Evolutionary conservation across 371 early-diverging fungal genomes (phyloP).

Genomic region (Mucor saturninus): DNA sequence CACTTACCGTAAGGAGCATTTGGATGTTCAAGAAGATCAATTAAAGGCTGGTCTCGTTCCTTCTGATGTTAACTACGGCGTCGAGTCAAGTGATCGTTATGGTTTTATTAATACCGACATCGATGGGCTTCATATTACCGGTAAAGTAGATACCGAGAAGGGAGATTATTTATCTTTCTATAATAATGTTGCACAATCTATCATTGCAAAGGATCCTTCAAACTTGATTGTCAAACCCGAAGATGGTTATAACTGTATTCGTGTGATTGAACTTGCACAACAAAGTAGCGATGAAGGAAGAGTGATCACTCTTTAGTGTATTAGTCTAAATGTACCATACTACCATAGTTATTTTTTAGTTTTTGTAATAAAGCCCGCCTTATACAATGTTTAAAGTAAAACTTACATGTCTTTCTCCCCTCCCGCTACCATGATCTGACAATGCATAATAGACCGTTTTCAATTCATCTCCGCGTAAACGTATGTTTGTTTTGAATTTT

Average conservation of each 20-base stretch:
- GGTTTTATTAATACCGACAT: constrained; percentile 64
- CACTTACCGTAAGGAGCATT: constrained; percentile 65
- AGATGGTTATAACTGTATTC: constrained; percentile 71
- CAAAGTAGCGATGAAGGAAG: constrained; percentile 63
- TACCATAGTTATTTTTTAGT: background rate
- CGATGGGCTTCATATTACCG: constrained; percentile 57
- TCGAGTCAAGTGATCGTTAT: constrained; percentile 54
- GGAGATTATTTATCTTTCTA: constrained; percentile 70
- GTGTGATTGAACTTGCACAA: constrained; percentile 72
- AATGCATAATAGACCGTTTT: no score
- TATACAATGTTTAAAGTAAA: no score
- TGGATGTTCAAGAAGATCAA: constrained; percentile 81
- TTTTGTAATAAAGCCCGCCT: background rate
- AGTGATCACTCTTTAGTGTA: constrained; percentile 31
- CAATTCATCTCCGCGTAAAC: no score
- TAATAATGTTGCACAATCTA: constrained; percentile 67
- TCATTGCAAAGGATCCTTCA: constrained; percentile 47
- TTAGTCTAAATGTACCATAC: background rate
- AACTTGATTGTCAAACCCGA: constrained; percentile 67
- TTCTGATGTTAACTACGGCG: constrained; percentile 52
- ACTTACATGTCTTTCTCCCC: no score
- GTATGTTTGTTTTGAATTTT: no score
- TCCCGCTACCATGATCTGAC: no score
- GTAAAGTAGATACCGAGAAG: constrained; percentile 60
- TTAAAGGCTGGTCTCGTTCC: constrained; percentile 68